phyloP scores from a whole-genome alignment of 2,329 filamentous ascomycete genomes.

The Aspergillus viridinutans region DNA sequence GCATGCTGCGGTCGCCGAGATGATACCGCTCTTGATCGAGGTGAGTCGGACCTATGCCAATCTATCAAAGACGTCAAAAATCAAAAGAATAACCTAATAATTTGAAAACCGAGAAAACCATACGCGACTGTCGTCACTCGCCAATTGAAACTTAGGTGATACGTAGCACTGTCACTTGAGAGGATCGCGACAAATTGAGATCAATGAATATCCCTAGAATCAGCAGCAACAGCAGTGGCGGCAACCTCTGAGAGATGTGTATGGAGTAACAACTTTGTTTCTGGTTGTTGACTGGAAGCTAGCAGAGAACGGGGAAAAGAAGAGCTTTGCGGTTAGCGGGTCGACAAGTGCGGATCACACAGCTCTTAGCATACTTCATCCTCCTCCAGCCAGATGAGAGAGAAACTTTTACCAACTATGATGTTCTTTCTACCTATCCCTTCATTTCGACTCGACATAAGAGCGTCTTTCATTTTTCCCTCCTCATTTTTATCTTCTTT shows the following conservation, averaged over 20 bases:
- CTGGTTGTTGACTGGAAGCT: not conserved
- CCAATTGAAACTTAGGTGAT: not conserved
- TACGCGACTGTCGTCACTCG: not conserved
- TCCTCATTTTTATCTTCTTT: too few species aligned
- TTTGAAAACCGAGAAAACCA: not conserved
- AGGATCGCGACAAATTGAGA: not conserved
- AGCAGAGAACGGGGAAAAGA: not conserved
- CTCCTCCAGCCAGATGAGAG: too few species aligned
- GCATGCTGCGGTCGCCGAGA: conserved; percentile 49
- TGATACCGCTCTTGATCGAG: conserved; percentile 3
- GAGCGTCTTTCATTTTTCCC: not conserved
- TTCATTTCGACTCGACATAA: not conserved
- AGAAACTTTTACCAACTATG: too few species aligned
- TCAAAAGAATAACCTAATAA: not conserved
- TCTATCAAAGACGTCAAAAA: not conserved
- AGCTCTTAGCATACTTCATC: not conserved
- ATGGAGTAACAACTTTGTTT: not conserved
- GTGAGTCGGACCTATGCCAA: conserved; percentile 2
- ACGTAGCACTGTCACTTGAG: not conserved
- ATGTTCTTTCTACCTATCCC: too few species aligned
- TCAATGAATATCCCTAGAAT: not conserved
- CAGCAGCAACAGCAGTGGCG: not conserved
- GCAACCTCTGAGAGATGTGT: not conserved
- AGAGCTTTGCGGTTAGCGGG: not conserved
- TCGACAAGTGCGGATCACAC: not conserved